Base-by-base conservation (phyloP, 768 basidiomycete species). In the Hericium erinaceus region DNA sequence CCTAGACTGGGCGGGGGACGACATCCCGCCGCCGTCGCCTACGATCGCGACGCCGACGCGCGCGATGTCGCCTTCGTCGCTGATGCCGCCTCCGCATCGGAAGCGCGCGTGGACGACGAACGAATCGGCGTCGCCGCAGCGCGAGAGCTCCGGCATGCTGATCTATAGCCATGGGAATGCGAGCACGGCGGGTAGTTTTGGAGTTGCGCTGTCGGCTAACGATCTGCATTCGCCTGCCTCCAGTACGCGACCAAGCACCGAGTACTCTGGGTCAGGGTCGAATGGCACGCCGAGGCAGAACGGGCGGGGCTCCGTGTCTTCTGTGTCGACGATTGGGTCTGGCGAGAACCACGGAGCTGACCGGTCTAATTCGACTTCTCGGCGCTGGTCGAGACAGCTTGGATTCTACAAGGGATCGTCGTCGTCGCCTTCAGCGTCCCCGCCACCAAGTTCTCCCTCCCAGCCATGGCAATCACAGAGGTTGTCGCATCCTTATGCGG, bases 371-470 rank as follows among this genome's bases (percentile, higher is more conserved):
- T 58, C 54, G 48, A 58, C 48, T 10, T 12, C 57, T 5, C 64
- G 67, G 48, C 65, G 69, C 12, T 72, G 70, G 70, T 70, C 71
- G 2, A 64, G 69, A 15, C 70, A 69, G 54, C 66, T 67, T 18
- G 60, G 57, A 33, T 57, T 77, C 33, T 84, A 84, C 9, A 75
- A 78, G 20, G 75, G 77, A 50, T 66, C 75, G 52, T 79, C 79
- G 4, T 84, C 84, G 15, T 46, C 44, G 10, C 83, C 85, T 2
- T 76, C 72, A 26, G 85, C 82, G 6, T 83, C 85, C 15, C 76
- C 81, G 28, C 81, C 83, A 4, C 76, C 78, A 15, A 67, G 77
- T 24, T 55, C 62, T 16, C 38, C 57, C 8, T 22, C 61, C 7
- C 49, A 61, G 48, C 26, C 52, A 2, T 57, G 63, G 18, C 61